phyloP scores from a whole-genome alignment of 2,329 filamentous ascomycete genomes.

The Monilinia laxa region DNA sequence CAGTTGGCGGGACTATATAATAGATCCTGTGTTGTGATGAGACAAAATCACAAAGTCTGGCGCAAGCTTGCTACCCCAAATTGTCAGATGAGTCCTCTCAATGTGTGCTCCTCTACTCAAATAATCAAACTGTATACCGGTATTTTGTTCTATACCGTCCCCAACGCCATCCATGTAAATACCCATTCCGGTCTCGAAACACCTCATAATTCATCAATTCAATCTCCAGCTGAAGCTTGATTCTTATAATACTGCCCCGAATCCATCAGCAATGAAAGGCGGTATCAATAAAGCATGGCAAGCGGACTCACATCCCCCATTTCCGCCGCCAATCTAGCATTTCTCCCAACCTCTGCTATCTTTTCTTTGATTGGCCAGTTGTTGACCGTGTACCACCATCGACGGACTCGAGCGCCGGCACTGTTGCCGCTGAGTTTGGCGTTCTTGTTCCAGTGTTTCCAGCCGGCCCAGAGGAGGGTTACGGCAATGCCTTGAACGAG shows the following conservation, averaged over 20 bases:
- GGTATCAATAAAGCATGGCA: slow-evolving; percentile 27
- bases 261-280: slow-evolving; percentile 34
- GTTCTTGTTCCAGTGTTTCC: slow-evolving; percentile 84
- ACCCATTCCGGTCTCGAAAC: neutral
- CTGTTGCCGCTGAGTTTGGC: slow-evolving; percentile 74
- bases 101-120: neutral
- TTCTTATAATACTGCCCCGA: slow-evolving; percentile 36
- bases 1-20: neutral
- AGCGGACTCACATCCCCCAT: slow-evolving; percentile 45
- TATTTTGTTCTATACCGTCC: slow-evolving; percentile 7
- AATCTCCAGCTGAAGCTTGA: slow-evolving; percentile 31
- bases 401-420: slow-evolving; percentile 71
- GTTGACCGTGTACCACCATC: slow-evolving; percentile 96
- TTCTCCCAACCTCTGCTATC: slow-evolving; percentile 29
- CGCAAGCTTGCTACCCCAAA: neutral
- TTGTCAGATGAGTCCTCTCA: neutral
- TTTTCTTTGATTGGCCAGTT: slow-evolving; percentile 71
- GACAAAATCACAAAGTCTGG: neutral
- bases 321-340: slow-evolving; percentile 42
- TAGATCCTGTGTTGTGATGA: neutral
- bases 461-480: slow-evolving; percentile 80
- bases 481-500: slow-evolving; percentile 86
- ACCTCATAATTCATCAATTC: slow-evolving; percentile 25
- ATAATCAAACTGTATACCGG: neutral
- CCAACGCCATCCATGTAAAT: slow-evolving; percentile 22